Base-by-base conservation (phyloP, 495 filamentous ascomycete species). In the Penicillium malachiteum region DNA sequence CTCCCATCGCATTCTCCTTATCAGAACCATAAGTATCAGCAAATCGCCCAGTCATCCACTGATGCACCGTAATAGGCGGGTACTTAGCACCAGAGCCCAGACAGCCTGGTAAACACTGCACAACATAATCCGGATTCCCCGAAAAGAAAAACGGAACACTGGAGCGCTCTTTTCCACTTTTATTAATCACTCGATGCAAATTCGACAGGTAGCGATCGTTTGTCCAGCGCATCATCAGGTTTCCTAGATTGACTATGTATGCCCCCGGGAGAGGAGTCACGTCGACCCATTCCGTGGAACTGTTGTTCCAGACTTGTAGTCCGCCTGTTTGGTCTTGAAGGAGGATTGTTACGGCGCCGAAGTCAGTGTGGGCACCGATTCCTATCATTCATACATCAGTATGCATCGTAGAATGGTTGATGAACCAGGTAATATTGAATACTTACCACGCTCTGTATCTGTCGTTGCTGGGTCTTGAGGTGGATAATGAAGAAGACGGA, bases 281-380 rank as follows among this genome's bases (percentile, higher is more conserved):
- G 26, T 70, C 57, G 0, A 55, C 59, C 68, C 66, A 69, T 44
- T 56, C 47, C 0, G 48, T 47, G n/a, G 69, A 65, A 6, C 50
- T 48, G 6, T 67, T 62, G 54, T 79, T 60, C 49, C 67, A 71
- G 30, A 82, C 75, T 51, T 80, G 69, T 32, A 81, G 67, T 5
- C 79, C 71, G 12, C 67, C 67, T 31, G 54, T 62, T 7, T 65
- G 47, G 52, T 79, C 73, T 52, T 70, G 66, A 5, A 79, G 62
- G 10, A 82, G 68, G 0, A 82, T 66, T 0, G 78, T 81, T 3
- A 81, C 62, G 10, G 64, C 70, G 14, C 77, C 75, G 64, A 72
- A 82, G 61, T 83, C 80, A 0, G 77, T 81, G 52, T 84, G 81
- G 0, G 78, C 81, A 11, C 78, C 80, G 59, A 63, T 78, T 53